These are phyloP conservation scores for Sclerotinia spermophila DNA, from an alignment of 2,329 filamentous ascomycete genomes.

Conservation along the genomic window DNA sequence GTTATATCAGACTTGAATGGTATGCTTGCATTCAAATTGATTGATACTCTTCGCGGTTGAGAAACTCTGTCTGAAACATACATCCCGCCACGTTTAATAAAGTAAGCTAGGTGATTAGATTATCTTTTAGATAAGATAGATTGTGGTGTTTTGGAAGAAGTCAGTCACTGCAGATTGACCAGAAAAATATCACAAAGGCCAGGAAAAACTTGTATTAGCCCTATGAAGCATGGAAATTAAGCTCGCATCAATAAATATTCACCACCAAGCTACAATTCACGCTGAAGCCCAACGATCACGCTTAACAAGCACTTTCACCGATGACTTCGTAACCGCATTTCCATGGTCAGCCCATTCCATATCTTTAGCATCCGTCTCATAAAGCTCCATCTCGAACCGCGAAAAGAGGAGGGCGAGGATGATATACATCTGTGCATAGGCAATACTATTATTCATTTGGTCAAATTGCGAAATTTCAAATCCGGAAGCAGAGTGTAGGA, in stretches of 20 bases:
- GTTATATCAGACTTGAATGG: not conserved
- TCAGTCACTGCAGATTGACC: too few relatives aligned
- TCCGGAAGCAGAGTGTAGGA: too few relatives aligned
- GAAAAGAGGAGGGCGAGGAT: not conserved
- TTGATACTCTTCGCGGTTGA: not conserved
- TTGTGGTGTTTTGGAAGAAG: too few relatives aligned
- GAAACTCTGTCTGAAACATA: not conserved
- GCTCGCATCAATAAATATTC: too few relatives aligned
- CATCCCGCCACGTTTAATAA: not conserved
- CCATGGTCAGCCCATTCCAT: slow-evolving; percentile 2
- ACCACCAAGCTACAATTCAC: too few relatives aligned
- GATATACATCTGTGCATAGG: not conserved
- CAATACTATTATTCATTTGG: not conserved
- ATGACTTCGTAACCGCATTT: not conserved
- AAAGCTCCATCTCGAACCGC: slow-evolving; percentile 5
- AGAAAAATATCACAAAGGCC: too few relatives aligned
- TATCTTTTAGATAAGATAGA: not conserved
- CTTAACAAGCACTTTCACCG: not conserved
- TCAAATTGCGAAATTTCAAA: too few relatives aligned
- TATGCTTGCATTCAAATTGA: not conserved
- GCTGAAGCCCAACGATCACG: slow-evolving; percentile 6
- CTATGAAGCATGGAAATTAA: too few relatives aligned
- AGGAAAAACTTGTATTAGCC: too few relatives aligned
- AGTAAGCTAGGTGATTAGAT: not conserved
- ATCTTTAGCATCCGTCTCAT: not conserved